Evolutionary conservation across 306 rosid species (phyloP).

Genomic region (Trifolium pratense): DNA sequence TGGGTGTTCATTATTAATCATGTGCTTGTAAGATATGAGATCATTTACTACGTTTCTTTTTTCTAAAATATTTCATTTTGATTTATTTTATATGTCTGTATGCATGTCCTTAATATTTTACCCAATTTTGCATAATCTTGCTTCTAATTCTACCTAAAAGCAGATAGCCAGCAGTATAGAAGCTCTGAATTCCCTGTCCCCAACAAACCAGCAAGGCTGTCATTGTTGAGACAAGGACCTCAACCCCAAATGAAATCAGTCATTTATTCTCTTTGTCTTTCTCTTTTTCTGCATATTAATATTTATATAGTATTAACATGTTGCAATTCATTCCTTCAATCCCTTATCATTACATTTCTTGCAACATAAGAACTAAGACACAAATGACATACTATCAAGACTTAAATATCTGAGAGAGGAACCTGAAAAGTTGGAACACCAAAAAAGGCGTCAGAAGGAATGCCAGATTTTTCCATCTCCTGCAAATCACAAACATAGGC

Average conservation of each 20-base stretch:
- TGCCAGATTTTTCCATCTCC: slow-evolving; percentile 79
- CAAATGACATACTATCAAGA: slow-evolving; percentile 29
- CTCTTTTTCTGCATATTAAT: background rate
- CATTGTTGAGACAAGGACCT: slow-evolving; percentile 4
- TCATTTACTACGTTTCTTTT: background rate
- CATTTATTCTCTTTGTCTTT: background rate
- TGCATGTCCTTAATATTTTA: slow-evolving; percentile 19
- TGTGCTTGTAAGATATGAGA: background rate
- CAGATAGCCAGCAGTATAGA: background rate
- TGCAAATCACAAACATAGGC: slow-evolving; percentile 41
- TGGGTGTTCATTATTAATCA: slow-evolving; percentile 7
- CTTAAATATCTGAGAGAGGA: slow-evolving; percentile 43
- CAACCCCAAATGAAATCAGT: background rate
- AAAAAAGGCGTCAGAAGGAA: slow-evolving; percentile 60
- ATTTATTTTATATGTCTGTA: slow-evolving; percentile 6
- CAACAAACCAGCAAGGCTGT: background rate
- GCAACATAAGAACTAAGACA: slow-evolving; percentile 8
- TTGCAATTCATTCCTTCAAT: slow-evolving; percentile 18
- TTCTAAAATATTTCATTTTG: background rate
- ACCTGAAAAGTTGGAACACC: slow-evolving; percentile 99
- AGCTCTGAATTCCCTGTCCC: no score
- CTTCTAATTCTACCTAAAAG: background rate
- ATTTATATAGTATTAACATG: slow-evolving; percentile 16
- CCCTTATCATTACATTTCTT: background rate
- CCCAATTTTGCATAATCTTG: slow-evolving; percentile 3